Conservation (phyloP, 148 eudicot species). For the Rhododendron ferrugineum region DNA sequence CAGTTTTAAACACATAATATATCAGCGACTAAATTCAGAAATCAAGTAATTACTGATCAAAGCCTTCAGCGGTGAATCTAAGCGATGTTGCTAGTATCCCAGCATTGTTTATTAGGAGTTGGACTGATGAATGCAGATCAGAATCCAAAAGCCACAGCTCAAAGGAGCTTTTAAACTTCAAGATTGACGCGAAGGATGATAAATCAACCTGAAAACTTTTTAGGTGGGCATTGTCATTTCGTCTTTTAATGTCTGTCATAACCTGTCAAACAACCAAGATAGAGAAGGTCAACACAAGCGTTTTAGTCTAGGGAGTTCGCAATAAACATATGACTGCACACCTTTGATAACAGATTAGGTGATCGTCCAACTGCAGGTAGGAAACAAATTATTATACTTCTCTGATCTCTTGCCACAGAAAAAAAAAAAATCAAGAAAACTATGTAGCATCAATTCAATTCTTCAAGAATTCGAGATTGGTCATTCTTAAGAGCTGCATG, state of each 20-base stretch:
- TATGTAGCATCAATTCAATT: neutral
- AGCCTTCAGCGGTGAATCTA: conserved; percentile 58
- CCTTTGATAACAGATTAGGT: conserved; percentile 52
- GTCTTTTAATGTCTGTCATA: conserved; percentile 44
- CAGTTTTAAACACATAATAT: neutral
- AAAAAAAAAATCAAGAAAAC: neutral
- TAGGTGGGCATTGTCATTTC: conserved; percentile 45
- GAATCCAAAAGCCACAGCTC: conserved; percentile 64
- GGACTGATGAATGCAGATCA: conserved; percentile 76
- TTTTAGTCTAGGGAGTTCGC: neutral
- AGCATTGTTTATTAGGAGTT: conserved; percentile 88
- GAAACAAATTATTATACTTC: conserved; percentile 17
- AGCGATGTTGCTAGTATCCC: conserved; percentile 76
- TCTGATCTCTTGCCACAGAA: neutral
- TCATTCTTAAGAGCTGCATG: neutral
- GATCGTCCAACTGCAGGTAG: conserved; percentile 78
- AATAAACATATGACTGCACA: conserved; percentile 10
- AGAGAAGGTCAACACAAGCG: conserved; percentile 6
- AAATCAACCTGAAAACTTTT: conserved; percentile 74
- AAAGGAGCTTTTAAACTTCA: conserved; percentile 55
- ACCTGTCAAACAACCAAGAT: conserved; percentile 36
- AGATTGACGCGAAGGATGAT: conserved; percentile 69
- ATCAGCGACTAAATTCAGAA: neutral
- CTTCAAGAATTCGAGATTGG: neutral
- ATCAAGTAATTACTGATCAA: conserved; percentile 56